A percentile compares a stretch with the other conserved stretches of the same genome.
phyloP scores from a whole-genome alignment of 108 stramenopile species.

The Cyclotella atomus region DNA sequence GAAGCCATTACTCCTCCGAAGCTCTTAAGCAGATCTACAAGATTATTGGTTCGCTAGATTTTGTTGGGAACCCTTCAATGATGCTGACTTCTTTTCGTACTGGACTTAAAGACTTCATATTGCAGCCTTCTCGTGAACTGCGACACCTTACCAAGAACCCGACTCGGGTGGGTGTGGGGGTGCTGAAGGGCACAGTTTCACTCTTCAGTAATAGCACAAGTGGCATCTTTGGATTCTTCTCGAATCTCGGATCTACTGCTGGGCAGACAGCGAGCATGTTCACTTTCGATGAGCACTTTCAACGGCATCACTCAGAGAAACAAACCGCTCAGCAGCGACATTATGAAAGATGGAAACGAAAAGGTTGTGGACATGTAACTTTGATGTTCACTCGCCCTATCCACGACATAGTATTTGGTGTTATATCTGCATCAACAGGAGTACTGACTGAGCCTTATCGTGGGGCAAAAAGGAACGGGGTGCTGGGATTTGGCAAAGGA shows the following conservation, averaged over 20 bases:
- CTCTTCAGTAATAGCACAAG: conserved; percentile 91
- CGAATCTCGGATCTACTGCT: conserved; percentile 65
- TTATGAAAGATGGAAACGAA: conserved; percentile 69
- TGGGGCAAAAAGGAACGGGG: conserved; percentile 62
- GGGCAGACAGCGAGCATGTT: conserved; percentile 69
- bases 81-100: conserved; percentile 83
- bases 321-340: conserved; percentile 67
- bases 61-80: conserved; percentile 94
- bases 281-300: conserved; percentile 78
- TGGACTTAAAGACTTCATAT: conserved; percentile 92
- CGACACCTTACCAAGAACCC: conserved; percentile 88
- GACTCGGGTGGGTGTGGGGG: conserved; percentile 86
- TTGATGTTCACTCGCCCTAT: conserved; percentile 70
- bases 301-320: conserved; percentile 75
- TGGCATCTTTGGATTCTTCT: conserved; percentile 89
- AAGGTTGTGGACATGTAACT: conserved; percentile 59
- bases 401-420: conserved; percentile 76
- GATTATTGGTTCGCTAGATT: conserved; percentile 93
- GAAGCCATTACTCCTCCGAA: conserved; percentile 44
- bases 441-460: conserved; percentile 75
- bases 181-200: conserved; percentile 93
- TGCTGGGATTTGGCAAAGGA: conserved; percentile 65
- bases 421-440: conserved; percentile 72
- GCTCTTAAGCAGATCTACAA: conserved; percentile 92
- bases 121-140: conserved; percentile 85